Base-by-base conservation (phyloP, 2,329 filamentous ascomycete genomes). In the Beauveria sp. region DNA sequence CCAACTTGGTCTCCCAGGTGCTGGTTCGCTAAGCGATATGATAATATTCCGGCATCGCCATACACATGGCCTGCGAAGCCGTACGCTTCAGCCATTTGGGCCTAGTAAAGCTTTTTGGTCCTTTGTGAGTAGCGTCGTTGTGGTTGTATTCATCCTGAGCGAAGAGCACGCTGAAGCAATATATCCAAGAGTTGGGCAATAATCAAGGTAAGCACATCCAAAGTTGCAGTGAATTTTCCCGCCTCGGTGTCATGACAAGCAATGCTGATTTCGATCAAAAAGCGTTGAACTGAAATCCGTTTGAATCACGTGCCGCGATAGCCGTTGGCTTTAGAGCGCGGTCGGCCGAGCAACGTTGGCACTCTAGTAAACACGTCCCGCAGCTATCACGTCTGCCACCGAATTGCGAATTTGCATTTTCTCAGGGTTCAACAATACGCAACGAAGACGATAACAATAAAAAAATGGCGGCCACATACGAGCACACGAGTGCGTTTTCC, bases 401-500 rank as follows among this genome's bases (percentile, higher is more conserved):
- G 16, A 20, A 49, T 48, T 12, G 20, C 12, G 49, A 59, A 4
- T 24, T 3, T 31, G 40, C 22, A 5, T 16, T 31, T 62, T 46
- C 18, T 9, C 31, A 24, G n/a, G 4, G 20, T 20, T 14, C 3
- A 42, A 20, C 28, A 59, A 60, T 14, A 53, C 7, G 48, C 22
- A 43, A 31, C 52, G 26, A 49, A 34, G 24, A 52, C 24, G 31
- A 53, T 60, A 51, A 26, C 26, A 38, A 14, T n/a, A 3, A 40
- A 62, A 70, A 28, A 62, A 88, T 87, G 80, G 73, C 82, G 34
- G 83, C 81, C 40, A 77, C 82, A 65, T 91, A 91, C 68, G 88
- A 90, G 67, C 82, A 87, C 9, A 88, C 88, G 1, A 26, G 86
- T 8, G 88, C 88, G 28, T 80, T 88, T 67, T 89, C 88, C 14